Conservation (phyloP, 2,329 filamentous ascomycete species). For the Tolypocladium guangdongense region DNA sequence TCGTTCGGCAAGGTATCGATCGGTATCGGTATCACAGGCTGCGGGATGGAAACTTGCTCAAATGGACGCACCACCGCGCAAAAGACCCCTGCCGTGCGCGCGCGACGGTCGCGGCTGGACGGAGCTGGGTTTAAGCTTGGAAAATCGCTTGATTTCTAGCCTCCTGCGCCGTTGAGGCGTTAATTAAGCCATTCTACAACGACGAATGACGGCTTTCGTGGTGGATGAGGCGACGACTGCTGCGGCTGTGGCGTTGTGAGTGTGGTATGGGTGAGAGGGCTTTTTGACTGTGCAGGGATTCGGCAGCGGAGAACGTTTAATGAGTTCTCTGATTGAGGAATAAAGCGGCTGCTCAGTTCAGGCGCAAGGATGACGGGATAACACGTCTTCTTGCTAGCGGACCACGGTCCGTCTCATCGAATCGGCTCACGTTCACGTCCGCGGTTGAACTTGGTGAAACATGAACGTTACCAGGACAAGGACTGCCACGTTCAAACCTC, state of each 20-base stretch:
- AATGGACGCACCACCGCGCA: background rate
- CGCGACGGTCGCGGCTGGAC: background rate
- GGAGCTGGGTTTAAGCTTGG: background rate
- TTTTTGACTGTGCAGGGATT: background rate
- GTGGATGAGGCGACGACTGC: background rate
- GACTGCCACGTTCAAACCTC: too few species aligned
- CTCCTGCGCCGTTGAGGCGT: background rate
- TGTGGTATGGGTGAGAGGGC: background rate
- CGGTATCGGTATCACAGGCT: too few species aligned
- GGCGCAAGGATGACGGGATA: background rate
- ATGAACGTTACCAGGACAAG: background rate
- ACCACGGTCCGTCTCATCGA: background rate
- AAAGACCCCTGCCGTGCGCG: background rate
- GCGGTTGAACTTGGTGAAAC: background rate
- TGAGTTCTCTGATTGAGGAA: background rate
- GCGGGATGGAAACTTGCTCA: constrained; percentile 1
- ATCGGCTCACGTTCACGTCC: too few species aligned
- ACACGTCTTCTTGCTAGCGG: background rate
- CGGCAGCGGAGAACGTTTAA: background rate
- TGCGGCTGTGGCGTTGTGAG: background rate
- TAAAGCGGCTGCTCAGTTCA: background rate
- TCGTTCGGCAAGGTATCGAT: too few species aligned
- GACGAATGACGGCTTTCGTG: background rate
- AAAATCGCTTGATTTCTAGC: background rate
- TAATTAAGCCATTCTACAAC: background rate